phyloP scores from a whole-genome alignment of 768 basidiomycete species.

The Termitomyces sp. region DNA sequence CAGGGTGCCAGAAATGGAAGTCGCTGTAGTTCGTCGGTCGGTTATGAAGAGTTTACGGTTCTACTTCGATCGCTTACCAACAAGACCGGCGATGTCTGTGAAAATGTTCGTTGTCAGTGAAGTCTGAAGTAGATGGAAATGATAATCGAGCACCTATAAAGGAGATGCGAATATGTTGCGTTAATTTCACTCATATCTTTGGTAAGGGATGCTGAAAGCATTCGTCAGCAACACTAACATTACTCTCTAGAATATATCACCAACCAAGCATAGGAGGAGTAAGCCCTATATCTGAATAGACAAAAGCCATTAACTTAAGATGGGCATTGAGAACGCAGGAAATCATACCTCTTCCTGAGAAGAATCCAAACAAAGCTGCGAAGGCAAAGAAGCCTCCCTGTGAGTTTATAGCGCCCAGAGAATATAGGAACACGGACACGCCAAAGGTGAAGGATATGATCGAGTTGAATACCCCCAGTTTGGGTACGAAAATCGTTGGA shows the following conservation, averaged over 20 bases:
- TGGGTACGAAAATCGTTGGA: conserved; percentile 38
- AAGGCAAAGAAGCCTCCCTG: conserved; percentile 35
- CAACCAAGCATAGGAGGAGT: conserved; percentile 30
- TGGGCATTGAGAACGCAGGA: not conserved
- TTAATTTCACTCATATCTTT: conserved; percentile 44
- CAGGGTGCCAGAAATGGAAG: conserved; percentile 50
- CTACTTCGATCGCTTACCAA: conserved; percentile 28
- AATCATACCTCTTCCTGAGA: conserved; percentile 37
- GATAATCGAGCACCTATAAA: conserved; percentile 31
- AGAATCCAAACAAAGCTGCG: conserved; percentile 44
- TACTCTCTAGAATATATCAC: not conserved
- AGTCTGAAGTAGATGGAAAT: conserved; percentile 6
- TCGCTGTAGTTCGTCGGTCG: conserved; percentile 24
- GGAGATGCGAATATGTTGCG: conserved; percentile 44
- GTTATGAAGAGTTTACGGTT: not conserved
- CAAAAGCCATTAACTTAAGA: not conserved
- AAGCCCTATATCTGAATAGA: conserved; percentile 19
- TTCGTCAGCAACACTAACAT: not conserved
- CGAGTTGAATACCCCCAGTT: conserved; percentile 41
- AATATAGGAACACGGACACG: conserved; percentile 36
- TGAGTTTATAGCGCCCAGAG: conserved; percentile 37
- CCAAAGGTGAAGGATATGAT: conserved; percentile 32
- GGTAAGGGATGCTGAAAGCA: conserved; percentile 29
- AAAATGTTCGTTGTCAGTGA: not conserved
- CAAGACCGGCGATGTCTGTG: conserved; percentile 27